Base-by-base conservation (phyloP, 345 rosid genomes). In the Salix udensis region DNA sequence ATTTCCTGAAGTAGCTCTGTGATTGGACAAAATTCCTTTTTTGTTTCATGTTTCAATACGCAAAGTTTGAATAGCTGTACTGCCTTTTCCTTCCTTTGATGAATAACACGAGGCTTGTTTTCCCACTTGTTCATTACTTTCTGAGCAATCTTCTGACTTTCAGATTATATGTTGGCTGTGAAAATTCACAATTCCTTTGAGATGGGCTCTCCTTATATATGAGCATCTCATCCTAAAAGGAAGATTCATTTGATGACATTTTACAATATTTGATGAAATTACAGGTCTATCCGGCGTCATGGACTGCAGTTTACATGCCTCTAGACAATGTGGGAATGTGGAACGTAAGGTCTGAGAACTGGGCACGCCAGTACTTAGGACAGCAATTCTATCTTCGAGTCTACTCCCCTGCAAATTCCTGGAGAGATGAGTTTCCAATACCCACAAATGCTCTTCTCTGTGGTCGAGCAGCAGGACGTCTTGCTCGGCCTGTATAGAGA, bases 241-340 rank as follows among this genome's bases (percentile, higher is more conserved):
- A 53, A n/a, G 50, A 14, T 37, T 28, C 44, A 18, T 24, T 18
- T 19, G n/a, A 1, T 15, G 46, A 61, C 73, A 48, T 65, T 2
- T 21, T 61, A 68, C n/a, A 52, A 62, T 65, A 58, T 71, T 67
- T 60, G 73, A 37, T 70, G 16, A 26, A 34, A 26, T 48, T 48
- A 53, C 87, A 90, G 94, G 92, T 91, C 46, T 89, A 91, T 86
- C 93, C 93, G 3, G 75, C 73, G 66, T 89, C 96, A 68, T 91
- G 96, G 96, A 89, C 89, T 21, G 89, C 93, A 50, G 85, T 87
- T 39, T 89, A 89, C 84, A 77, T 89, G 88, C 88, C 96, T 18
- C 46, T 91, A 74, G 96, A 91, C 80, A 91, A 89, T 21, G 93
- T 89, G 34, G 96, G 96, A 65, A 89, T 91, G 92, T 91, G 95